Base-by-base conservation (phyloP, 257 asterid genomes). In the Solanum etuberosum region DNA sequence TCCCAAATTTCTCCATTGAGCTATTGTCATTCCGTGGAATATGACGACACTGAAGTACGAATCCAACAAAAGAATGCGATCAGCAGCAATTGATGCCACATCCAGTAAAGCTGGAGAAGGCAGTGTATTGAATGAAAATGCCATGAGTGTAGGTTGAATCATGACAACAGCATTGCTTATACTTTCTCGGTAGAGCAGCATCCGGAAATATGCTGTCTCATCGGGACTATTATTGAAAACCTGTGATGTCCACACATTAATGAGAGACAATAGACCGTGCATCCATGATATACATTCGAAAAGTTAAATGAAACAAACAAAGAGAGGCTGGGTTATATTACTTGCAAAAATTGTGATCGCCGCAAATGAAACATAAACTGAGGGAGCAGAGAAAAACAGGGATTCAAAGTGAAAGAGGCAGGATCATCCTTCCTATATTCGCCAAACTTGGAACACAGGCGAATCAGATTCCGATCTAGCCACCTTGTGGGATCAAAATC, bases 1-100 rank as follows among this genome's bases (percentile, higher is more conserved):
- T 86, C 98, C 99, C 98, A 93, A 90, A 90, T 95, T 97, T 90
- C 99, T 97, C 99, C 99, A 97, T 63, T 95, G 99, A 81, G 98
- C 99, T 90, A 97, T 93, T 51, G 99, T 96, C 96, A 94, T 94
- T 87, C 99, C 99, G 76, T 97, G 99, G 93, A 97, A 97, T 82
- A 97, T 92, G 88, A 97, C 99, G 88, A 95, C 89, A 87, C 99
- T 96, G 89, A 97, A 95, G 89, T 97, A 97, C 5, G 99, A 91
- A 92, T 97, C 99, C 86, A 97, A 93, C 90, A 97, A 88, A 83
- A 97, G 98, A 92, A 95, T 96, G 88, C 97, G 97, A 89, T 97
- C 99, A 6, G 99, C 94, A 67, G 95, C 90, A 86, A 97, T 96
- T 81, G 99, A 97, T 78, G 93, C 93, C 87, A 97, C 99, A 85